These are phyloP conservation scores for Tuber microsphaerosporum DNA, from an alignment of 495 filamentous ascomycete genomes.

Conservation along the genomic window DNA sequence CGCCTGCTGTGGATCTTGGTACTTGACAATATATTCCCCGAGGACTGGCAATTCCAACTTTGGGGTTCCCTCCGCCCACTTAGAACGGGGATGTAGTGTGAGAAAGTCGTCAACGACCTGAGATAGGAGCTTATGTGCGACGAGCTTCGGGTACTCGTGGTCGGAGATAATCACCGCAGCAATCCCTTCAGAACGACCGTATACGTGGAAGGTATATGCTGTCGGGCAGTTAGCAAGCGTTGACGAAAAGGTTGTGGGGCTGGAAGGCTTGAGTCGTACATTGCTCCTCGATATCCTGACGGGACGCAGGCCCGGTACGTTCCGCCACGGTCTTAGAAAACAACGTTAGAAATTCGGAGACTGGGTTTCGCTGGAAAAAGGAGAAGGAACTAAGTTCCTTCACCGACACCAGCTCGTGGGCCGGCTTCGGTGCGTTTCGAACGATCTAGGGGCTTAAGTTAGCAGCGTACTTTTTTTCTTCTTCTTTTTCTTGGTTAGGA, in stretches of 20 bases:
- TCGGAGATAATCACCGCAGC: slow-evolving; percentile 83
- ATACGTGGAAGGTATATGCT: slow-evolving; percentile 83
- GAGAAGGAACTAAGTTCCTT: slow-evolving; percentile 74
- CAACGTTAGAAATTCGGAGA: slow-evolving; percentile 62
- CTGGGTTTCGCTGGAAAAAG: slow-evolving; percentile 66
- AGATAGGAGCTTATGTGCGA: slow-evolving; percentile 87
- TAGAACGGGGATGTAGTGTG: slow-evolving; percentile 62
- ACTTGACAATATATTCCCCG: slow-evolving; percentile 75
- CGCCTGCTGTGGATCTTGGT: slow-evolving; percentile 81
- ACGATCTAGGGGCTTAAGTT: slow-evolving; percentile 56
- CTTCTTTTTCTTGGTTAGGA: no score
- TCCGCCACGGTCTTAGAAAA: slow-evolving; percentile 69
- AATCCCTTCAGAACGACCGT: slow-evolving; percentile 78
- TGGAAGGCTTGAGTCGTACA: slow-evolving; percentile 48
- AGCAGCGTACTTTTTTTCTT: no score
- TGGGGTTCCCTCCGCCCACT: slow-evolving; percentile 54
- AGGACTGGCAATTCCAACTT: slow-evolving; percentile 60
- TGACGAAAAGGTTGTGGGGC: no score
- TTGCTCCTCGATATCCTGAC: slow-evolving; percentile 88
- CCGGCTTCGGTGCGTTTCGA: slow-evolving; percentile 70
- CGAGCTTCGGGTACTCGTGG: slow-evolving; percentile 79
- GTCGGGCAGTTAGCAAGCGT: slow-evolving; percentile 19
- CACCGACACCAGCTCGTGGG: slow-evolving; percentile 71
- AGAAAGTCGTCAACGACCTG: slow-evolving; percentile 94
- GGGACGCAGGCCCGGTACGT: slow-evolving; percentile 72